Base-by-base conservation (phyloP, 1,139 yeast species). In the Saccharomyces hybrid region DNA sequence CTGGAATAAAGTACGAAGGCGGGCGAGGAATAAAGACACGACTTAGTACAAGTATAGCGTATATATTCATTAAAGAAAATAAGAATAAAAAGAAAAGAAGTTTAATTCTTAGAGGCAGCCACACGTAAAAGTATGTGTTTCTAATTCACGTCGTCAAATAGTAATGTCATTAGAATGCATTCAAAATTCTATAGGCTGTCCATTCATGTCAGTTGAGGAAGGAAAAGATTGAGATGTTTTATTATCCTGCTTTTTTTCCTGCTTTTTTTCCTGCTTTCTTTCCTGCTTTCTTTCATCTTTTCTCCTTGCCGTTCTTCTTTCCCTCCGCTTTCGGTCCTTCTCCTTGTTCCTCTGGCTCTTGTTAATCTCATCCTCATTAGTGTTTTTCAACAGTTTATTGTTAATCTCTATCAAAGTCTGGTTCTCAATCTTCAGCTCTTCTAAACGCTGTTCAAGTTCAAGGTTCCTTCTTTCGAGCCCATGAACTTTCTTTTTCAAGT, bases 1-100 rank as follows among this genome's bases (percentile, higher is more conserved):
- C 38, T 58, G 11, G 62, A 59, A 44, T 59, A 48, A 38, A 50
- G 14, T 44, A 6, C 27, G 26, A 19, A 19, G 25, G 23, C 25
- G 28, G 28, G 28, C 28, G 28, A 26, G 8, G 28, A 26, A n/a
- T 14, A 38, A 38, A 38, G 16, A 38, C 44, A 38, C 23, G 19
- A 3, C 25, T n/a, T 38, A 38, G 25, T 38, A 38, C 44, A 38
- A 38, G 16, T 38, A 38, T 38, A 38, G 26, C 25, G n/a, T 38
- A 38, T 38, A 38, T 38, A 38, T 19, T 16, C 44, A 38, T 38
- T 23, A 16, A 38, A 38, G 9, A 38, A 14, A 38, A 38, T 16
- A 16, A 19, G 16, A 16, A 38, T 16, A 9, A 16, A 38, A 19
- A 19, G 25, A 19, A 38, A 19, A 9, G 7, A 19, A 2, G 9